These are phyloP conservation scores for Phaffia rhodozyma DNA, from an alignment of 1,284 basidiomycete genomes.

Conservation along the genomic window DNA sequence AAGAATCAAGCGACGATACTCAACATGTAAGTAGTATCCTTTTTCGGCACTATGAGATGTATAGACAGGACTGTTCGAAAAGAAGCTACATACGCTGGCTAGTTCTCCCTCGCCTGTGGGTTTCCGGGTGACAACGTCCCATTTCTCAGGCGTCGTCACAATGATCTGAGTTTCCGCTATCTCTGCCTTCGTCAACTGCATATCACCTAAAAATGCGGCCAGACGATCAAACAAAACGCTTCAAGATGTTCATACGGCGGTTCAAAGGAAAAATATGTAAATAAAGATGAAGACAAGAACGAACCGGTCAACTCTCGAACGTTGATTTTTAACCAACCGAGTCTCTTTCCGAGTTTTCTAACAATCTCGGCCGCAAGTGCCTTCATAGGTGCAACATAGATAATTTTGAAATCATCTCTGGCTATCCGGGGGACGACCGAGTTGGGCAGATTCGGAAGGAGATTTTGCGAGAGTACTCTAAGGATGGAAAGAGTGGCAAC, in stretches of 20 bases:
- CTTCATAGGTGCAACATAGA: constrained; percentile 99
- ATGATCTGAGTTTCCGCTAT: constrained; percentile 96
- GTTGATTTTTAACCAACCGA: constrained; percentile 78
- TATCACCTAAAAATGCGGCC: constrained; percentile 55
- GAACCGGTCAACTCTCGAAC: constrained; percentile 84
- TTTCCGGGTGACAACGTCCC: constrained; percentile 98
- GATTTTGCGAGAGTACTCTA: constrained; percentile 69
- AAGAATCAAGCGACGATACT: background rate
- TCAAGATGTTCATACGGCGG: background rate
- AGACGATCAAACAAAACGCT: background rate
- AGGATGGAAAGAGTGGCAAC: constrained; percentile 92
- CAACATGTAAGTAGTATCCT: background rate
- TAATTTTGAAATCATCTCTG: constrained; percentile 77
- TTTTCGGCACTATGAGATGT: no score
- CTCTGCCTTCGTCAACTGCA: constrained; percentile 91
- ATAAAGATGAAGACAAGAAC: constrained; percentile 12
- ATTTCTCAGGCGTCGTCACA: constrained; percentile 98
- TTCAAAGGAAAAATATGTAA: background rate
- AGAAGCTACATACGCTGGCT: constrained; percentile 52
- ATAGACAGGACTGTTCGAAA: background rate
- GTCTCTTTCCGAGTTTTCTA: constrained; percentile 76
- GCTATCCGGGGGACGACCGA: constrained; percentile 44
- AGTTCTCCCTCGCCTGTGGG: constrained; percentile 93
- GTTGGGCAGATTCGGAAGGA: constrained; percentile 35
- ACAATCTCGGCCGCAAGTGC: constrained; percentile 93